Conservation (phyloP, 2,329 filamentous ascomycete genomes). For the Aspergillus terreus region DNA sequence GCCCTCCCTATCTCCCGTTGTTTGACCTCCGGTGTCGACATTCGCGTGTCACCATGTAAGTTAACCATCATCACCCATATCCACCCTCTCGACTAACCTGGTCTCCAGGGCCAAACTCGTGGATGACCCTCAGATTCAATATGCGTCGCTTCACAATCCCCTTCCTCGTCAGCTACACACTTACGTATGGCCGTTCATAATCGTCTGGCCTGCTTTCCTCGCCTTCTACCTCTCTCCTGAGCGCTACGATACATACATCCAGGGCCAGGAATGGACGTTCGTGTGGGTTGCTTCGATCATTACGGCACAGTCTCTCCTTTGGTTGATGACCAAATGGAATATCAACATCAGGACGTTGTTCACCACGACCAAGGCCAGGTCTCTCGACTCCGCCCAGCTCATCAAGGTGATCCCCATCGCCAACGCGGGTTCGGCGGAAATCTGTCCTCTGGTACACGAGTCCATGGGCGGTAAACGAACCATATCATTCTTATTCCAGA, state of each 20-base stretch:
- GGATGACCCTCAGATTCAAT: slow-evolving; percentile 84
- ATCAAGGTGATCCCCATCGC: slow-evolving; percentile 90
- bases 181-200: slow-evolving; percentile 89
- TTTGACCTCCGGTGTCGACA: slow-evolving; percentile 29
- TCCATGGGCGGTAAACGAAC: slow-evolving; percentile 70
- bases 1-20: slow-evolving; percentile 12
- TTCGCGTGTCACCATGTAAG: slow-evolving; percentile 32
- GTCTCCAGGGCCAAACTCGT: slow-evolving; percentile 71
- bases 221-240: slow-evolving; percentile 78
- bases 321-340: slow-evolving; percentile 98
- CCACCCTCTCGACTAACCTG: slow-evolving; percentile 11
- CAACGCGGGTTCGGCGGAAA: slow-evolving; percentile 86
- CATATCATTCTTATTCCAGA: slow-evolving; percentile 92
- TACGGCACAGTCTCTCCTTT: slow-evolving; percentile 80
- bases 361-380: slow-evolving; percentile 68
- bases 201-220: slow-evolving; percentile 89
- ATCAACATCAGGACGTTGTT: slow-evolving; percentile 80
- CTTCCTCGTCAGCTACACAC: slow-evolving; percentile 75
- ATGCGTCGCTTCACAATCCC: slow-evolving; percentile 82
- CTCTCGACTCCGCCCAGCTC: slow-evolving; percentile 69
- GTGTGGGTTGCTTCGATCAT: slow-evolving; percentile 88
- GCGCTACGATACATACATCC: slow-evolving; percentile 86
- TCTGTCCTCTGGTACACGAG: slow-evolving; percentile 76
- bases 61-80: slow-evolving; percentile 7
- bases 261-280: slow-evolving; percentile 96